A percentile compares a stretch with the other conserved stretches of the same genome.
Conservation (phyloP, 2,329 filamentous ascomycete genomes). For the Fusarium abutilonis region DNA sequence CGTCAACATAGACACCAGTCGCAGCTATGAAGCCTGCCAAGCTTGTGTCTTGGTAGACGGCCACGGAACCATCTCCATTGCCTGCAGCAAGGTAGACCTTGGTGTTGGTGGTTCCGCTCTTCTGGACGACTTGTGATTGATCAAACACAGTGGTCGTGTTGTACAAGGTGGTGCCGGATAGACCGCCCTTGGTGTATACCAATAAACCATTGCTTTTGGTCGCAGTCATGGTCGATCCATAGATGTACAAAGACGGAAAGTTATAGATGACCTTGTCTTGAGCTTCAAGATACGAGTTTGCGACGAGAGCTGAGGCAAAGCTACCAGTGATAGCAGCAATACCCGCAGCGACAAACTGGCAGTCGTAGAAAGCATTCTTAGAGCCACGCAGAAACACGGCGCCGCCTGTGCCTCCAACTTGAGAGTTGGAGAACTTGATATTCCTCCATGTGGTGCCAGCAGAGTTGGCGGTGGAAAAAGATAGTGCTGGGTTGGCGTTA, state of each 20-base stretch:
- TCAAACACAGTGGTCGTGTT: conserved; percentile 56
- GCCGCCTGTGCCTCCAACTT: not conserved
- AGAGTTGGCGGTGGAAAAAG: conserved; percentile 1
- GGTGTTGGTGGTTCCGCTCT: conserved; percentile 45
- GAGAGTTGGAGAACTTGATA: conserved; percentile 37
- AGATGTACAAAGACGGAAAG: conserved; percentile 55
- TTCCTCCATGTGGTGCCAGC: conserved; percentile 31
- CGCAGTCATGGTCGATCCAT: conserved; percentile 54
- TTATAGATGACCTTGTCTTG: conserved; percentile 55
- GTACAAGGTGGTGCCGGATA: conserved; percentile 42
- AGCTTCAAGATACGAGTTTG: conserved; percentile 57
- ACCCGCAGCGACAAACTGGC: conserved; percentile 54
- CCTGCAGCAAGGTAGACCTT: conserved; percentile 56
- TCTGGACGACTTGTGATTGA: conserved; percentile 50
- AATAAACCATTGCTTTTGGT: conserved; percentile 45
- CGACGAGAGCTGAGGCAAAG: conserved; percentile 52
- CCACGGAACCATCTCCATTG: conserved; percentile 53
- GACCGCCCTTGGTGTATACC: conserved; percentile 53
- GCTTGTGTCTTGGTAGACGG: conserved; percentile 53
- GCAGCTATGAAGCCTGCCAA: conserved; percentile 52
- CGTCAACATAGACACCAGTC: conserved; percentile 47
- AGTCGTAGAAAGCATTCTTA: conserved; percentile 51
- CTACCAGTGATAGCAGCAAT: conserved; percentile 41
- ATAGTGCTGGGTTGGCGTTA: conserved; percentile 3
- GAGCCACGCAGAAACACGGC: conserved; percentile 22